Evolutionary conservation across 179 eudicot species (phyloP), one percentile per base, ranked within the genome.

Genomic region (Silene coronaria): DNA sequence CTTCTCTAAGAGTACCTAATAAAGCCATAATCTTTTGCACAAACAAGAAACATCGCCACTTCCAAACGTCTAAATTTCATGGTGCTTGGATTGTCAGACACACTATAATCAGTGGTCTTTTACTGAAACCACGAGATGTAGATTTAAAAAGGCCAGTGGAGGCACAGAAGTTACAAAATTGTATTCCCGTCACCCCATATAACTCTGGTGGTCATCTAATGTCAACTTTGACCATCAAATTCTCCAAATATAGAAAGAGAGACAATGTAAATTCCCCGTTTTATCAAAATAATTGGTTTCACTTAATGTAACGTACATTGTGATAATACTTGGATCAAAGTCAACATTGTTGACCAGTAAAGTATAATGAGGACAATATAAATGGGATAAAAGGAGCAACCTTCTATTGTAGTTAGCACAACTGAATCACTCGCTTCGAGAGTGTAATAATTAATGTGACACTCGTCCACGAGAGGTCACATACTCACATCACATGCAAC

Each of bases 401-500:
- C 11, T 42, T 42, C 48, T 42, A 42, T 42, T 42, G 48, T 11
- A 42, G 14, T 53, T 53, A 14, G 58, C 58, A 53, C 19, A 53
- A 53, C 58, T 0, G 0, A 53, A 13, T 5, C 58, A 53, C 21
- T 51, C 4, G 16, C 57, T 51, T 51, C 6, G 17, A 51, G n/a
- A 51, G 63, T 34, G 13, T 4, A 16, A 42, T 51, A 80, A 51
- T 26, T 76, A 48, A 76, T 36, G 63, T 64, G 51, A 64, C 76
- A 75, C 59, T 24, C 24, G 32, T 72, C 69, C 45, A 38, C 22
- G 67, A 76, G 45, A 46, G 30, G 48, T 71, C 66, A 76, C 72
- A 76, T 71, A 23, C 34, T 71, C 66, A 76, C 72, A 76, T 71
- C 66, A 76, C 72, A 76, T 5, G 36, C 42, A 66, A 24, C 1